Evolutionary conservation across 2,329 filamentous ascomycete genomes (phyloP), one percentile per base, ranked within the genome.

Genomic region (Penicillium sp.): DNA sequence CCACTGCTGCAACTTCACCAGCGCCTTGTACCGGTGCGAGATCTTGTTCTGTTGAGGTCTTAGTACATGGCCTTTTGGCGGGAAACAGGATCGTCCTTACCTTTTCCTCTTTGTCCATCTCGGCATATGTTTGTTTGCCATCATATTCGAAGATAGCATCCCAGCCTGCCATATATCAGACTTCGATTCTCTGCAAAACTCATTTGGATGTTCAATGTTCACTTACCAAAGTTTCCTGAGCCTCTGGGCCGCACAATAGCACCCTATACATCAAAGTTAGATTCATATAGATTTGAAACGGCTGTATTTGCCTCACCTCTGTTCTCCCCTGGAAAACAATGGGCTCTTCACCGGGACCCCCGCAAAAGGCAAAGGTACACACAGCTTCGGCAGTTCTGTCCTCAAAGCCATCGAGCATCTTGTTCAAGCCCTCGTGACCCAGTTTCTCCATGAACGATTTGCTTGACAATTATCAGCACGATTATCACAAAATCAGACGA

Each of bases 141-240:
- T 94, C 79, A 60, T 94, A 91, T 72, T 98, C 93, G 62, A 98
- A 98, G 57, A 95, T 85, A 2, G 93, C 82, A 69, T 98, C 93
- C 93, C 93, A 98, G 40, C 91, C 90, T 95, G 56, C 4, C 45
- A 35, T 46, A 43, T 37, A 38, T 49, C 33, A 51, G 35, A 24
- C 19, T 5, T 29, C 15, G 24, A 15, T 48, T 43, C 34, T 41
- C 19, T 43, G 28, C n/a, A 13, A 19, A 45, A 15, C 9, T 12
- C 21, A 35, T 28, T 31, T 45, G 22, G 26, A 52, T 42, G 15
- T 48, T 45, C 29, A 34, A 52, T 42, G 15, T 48, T 45, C 29
- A 34, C 82, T 71, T 75, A 91, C 90, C 93, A 67, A 98, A 98
- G 46, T 80, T 77, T 17, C 81, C 73, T 38, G 88, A 84, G 6